Base-by-base conservation (phyloP, 352 stramenopile species). In the Phytophthora capsici region DNA sequence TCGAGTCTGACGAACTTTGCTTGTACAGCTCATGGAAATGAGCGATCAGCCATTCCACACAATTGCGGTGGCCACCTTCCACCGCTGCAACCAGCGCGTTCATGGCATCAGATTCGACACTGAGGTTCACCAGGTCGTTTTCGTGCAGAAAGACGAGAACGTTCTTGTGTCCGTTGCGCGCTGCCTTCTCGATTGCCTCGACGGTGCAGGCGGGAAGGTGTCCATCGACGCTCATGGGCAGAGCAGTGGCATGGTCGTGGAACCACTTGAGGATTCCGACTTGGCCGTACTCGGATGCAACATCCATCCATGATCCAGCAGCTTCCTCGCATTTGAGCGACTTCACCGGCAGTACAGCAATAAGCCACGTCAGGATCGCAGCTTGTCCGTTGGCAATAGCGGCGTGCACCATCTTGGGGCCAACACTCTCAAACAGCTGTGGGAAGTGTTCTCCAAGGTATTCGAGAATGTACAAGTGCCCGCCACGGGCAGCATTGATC, bases 291-390 rank as follows among this genome's bases (percentile, higher is more conserved):
- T 89, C 73, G 13, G 78, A 84, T 20, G 82, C 82, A 50, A 91
- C 82, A 45, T 91, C 78, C 78, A 91, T 86, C 82, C 82, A 91
- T 25, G 82, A 89, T 7, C 76, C 77, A 38, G 77, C 73, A 41
- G 58, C 69, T 32, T 84, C 80, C 30, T 89, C 80, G 36, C 80
- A 88, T 63, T 91, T 91, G 49, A 91, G 77, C 50, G 82, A 69
- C 52, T 84, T 85, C 53, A 91, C 78, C 9, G 78, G 82, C 16
- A 91, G 70, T 49, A 77, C 54, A 2, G 68, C 53, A 63, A 89
- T 84, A 25, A 91, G 75, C 78, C 78, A 91, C 57, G 70, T 84
- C 20, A 91, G 58, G 49, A 91, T 67, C 9, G 67, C 57, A 3
- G 80, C 49, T 56, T 89, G 80, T 38, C 81, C 77, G 28, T 85